phyloP scores from a whole-genome alignment of 306 rosid genomes.

The Lagenaria siceraria region DNA sequence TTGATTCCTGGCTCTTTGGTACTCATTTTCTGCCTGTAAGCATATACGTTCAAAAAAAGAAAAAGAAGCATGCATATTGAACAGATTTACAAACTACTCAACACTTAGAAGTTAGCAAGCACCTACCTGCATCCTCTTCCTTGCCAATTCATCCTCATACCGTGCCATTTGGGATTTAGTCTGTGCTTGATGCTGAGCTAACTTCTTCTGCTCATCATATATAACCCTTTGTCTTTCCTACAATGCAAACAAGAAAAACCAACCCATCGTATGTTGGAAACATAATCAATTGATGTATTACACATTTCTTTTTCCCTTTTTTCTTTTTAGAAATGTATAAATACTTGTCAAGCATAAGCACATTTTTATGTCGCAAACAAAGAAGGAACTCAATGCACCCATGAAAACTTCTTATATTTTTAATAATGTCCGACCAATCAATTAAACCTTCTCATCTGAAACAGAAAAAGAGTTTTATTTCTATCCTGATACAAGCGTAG shows the following conservation, averaged over 20 bases:
- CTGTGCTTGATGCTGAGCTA: slow-evolving; percentile 90
- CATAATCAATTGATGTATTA: background rate
- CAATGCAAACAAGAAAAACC: slow-evolving; percentile 9
- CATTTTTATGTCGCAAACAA: background rate
- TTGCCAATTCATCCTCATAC: slow-evolving; percentile 80
- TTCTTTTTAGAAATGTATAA: background rate
- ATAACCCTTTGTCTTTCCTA: slow-evolving; percentile 88
- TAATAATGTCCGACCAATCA: background rate
- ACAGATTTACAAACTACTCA: background rate
- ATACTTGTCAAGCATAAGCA: background rate
- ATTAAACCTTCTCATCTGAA: background rate
- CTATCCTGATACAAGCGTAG: background rate
- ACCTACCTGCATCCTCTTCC: slow-evolving; percentile 85
- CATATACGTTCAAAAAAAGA: background rate
- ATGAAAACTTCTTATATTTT: background rate
- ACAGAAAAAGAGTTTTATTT: background rate
- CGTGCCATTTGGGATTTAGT: slow-evolving; percentile 86
- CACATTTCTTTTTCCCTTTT: background rate
- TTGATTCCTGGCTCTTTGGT: slow-evolving; percentile 77
- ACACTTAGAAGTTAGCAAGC: background rate
- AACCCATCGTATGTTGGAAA: background rate
- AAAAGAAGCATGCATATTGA: background rate
- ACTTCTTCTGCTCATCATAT: slow-evolving; percentile 89
- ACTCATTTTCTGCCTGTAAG: slow-evolving; percentile 73
- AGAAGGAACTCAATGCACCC: background rate